A percentile compares a stretch with the other conserved stretches of the same genome.
Conservation (phyloP, 768 basidiomycete species). For the Tylopilus plumbeoviolaceoides region DNA sequence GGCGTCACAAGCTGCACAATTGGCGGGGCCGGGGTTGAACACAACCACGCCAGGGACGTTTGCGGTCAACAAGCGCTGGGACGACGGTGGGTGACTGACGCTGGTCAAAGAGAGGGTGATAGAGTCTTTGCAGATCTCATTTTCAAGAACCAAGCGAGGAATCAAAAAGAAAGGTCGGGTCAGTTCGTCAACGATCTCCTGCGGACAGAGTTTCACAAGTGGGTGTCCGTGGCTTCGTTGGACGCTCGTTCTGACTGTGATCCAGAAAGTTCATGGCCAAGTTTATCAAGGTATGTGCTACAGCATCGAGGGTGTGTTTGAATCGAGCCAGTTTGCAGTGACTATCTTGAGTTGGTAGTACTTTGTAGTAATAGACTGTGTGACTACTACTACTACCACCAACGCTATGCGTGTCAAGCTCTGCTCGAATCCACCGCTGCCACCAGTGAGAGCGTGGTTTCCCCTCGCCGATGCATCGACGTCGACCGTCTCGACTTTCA, state of each 20-base stretch:
- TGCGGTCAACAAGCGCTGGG: slow-evolving; percentile 91
- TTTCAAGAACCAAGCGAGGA: slow-evolving; percentile 96
- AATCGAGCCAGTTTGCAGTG: background rate
- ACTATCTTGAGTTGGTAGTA: background rate
- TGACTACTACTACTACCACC: background rate
- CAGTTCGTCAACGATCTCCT: slow-evolving; percentile 95
- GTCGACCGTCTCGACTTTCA: slow-evolving; percentile 13
- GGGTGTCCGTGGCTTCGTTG: slow-evolving; percentile 29
- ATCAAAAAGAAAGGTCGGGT: slow-evolving; percentile 55
- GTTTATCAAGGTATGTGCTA: slow-evolving; percentile 69
- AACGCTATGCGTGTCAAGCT: slow-evolving; percentile 43
- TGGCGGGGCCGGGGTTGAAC: slow-evolving; percentile 71
- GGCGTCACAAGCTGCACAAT: slow-evolving; percentile 54
- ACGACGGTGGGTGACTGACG: slow-evolving; percentile 65
- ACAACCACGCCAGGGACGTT: slow-evolving; percentile 80
- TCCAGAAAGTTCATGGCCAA: slow-evolving; percentile 87
- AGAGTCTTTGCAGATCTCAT: slow-evolving; percentile 65
- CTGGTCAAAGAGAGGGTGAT: background rate
- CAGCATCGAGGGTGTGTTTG: background rate
- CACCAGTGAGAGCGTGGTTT: slow-evolving; percentile 51
- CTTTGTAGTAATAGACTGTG: background rate
- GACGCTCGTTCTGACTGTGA: slow-evolving; percentile 8
- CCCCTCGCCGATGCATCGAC: slow-evolving; percentile 19
- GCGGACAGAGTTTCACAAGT: slow-evolving; percentile 93
- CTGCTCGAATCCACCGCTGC: slow-evolving; percentile 45